Conservation (phyloP, 225 moss, liverwort and hornwort genomes). For the Bryoerythrophyllum caledonicum region DNA sequence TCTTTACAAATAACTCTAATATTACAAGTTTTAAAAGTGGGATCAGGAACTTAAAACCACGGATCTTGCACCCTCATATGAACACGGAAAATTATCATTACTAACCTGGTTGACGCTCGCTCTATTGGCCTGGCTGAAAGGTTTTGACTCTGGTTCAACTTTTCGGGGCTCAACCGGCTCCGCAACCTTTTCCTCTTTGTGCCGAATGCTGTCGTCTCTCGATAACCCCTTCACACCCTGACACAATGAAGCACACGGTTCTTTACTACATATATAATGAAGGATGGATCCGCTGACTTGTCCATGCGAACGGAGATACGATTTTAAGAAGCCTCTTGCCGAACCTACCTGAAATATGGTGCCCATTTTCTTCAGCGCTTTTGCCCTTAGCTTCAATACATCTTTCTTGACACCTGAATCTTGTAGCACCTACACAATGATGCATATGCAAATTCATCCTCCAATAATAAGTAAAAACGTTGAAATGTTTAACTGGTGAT, state of each 20-base stretch:
- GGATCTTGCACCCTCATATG: background rate
- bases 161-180: slow-evolving; percentile 19
- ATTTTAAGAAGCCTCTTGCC: slow-evolving; percentile 8
- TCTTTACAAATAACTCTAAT: no score
- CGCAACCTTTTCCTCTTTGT: slow-evolving; percentile 20
- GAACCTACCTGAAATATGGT: slow-evolving; percentile 59
- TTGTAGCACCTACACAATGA: slow-evolving; percentile 49
- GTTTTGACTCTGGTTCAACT: slow-evolving; percentile 13
- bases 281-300: background rate
- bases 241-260: slow-evolving; percentile 5
- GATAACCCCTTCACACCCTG: slow-evolving; percentile 40
- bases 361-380: slow-evolving; percentile 85
- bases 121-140: slow-evolving; percentile 4
- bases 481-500: background rate
- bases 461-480: background rate
- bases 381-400: slow-evolving; percentile 53
- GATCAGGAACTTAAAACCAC: background rate
- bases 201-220: slow-evolving; percentile 34
- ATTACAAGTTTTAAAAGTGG: no score
- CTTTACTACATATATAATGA: background rate
- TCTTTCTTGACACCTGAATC: slow-evolving; percentile 47
- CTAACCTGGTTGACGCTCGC: slow-evolving; percentile 40
- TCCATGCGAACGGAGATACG: slow-evolving; percentile 1
- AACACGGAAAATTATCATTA: slow-evolving; percentile 6
- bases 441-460: slow-evolving; percentile 5